Conservation (phyloP, 2,329 filamentous ascomycete genomes). For the Decorospora gaudefroyi region DNA sequence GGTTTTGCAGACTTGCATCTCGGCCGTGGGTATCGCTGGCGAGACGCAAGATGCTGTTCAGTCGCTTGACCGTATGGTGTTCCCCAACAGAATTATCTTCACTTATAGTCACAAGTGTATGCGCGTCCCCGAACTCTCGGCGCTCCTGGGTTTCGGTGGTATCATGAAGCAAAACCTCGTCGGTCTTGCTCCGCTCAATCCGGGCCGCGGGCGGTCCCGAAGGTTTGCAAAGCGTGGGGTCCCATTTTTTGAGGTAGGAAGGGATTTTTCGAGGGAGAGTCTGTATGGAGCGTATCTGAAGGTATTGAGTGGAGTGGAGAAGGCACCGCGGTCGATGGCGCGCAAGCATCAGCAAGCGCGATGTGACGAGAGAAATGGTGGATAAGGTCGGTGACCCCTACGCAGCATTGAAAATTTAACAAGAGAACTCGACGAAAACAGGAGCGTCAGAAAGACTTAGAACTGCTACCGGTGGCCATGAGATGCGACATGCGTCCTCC, state of each 20-base stretch:
- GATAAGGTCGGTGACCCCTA: too few relatives aligned
- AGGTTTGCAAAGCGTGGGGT: constrained; percentile 30
- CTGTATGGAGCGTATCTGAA: constrained; percentile 29
- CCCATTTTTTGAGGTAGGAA: constrained; percentile 31
- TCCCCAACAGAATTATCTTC: neutral
- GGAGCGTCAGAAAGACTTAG: neutral
- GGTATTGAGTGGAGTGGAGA: constrained; percentile 21
- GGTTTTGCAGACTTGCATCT: constrained; percentile 9
- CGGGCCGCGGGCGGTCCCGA: neutral
- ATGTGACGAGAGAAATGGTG: neutral
- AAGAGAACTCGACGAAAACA: neutral
- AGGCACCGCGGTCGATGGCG: constrained; percentile 28
- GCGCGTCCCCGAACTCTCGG: constrained; percentile 13
- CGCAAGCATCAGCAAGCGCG: constrained; percentile 32
- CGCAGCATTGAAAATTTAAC: too few relatives aligned
- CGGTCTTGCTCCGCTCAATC: neutral
- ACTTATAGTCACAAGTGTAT: constrained; percentile 1
- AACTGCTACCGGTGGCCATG: neutral
- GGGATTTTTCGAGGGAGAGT: constrained; percentile 33
- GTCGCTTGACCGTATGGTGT: constrained; percentile 9
- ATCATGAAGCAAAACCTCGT: constrained; percentile 3
- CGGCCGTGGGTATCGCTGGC: constrained; percentile 7
- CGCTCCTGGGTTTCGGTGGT: constrained; percentile 11
- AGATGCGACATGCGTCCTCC: neutral
- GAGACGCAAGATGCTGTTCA: constrained; percentile 23